These are phyloP conservation scores for Trematosphaeria pertusa DNA, from an alignment of 2,329 filamentous ascomycete species.

Conservation along the genomic window DNA sequence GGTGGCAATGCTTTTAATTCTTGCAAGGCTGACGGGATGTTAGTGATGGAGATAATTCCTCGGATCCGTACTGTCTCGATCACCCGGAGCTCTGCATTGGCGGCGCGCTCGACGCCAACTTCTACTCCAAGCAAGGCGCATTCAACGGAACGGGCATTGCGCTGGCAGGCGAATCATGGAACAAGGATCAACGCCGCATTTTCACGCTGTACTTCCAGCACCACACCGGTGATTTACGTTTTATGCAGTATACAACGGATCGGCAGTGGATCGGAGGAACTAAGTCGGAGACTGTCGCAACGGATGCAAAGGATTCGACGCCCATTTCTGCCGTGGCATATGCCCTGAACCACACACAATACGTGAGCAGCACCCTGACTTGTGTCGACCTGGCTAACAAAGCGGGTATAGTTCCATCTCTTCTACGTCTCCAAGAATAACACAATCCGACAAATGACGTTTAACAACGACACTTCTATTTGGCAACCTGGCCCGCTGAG, in stretches of 20 bases:
- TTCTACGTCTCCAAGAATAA: conserved; percentile 53
- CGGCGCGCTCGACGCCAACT: conserved; percentile 47
- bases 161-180: conserved; percentile 53
- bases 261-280: conserved; percentile 50
- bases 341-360: conserved; percentile 45
- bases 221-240: conserved; percentile 51
- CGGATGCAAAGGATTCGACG: conserved; percentile 53
- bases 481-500: conserved; percentile 53
- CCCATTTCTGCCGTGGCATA: conserved; percentile 54
- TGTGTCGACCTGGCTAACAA: not conserved
- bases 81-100: conserved; percentile 46
- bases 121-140: conserved; percentile 50
- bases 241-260: conserved; percentile 44
- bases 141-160: conserved; percentile 58
- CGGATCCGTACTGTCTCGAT: conserved; percentile 32
- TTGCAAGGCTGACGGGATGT: not conserved
- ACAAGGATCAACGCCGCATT: conserved; percentile 43
- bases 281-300: conserved; percentile 47
- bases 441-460: conserved; percentile 47
- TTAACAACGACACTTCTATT: conserved; percentile 42
- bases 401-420: conserved; percentile 43
- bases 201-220: conserved; percentile 57
- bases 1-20: not conserved
- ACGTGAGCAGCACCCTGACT: conserved; percentile 31
- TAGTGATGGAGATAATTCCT: conserved; percentile 9